Conservation (phyloP, 805 yeast species). For the Teunomyces gatunensis region DNA sequence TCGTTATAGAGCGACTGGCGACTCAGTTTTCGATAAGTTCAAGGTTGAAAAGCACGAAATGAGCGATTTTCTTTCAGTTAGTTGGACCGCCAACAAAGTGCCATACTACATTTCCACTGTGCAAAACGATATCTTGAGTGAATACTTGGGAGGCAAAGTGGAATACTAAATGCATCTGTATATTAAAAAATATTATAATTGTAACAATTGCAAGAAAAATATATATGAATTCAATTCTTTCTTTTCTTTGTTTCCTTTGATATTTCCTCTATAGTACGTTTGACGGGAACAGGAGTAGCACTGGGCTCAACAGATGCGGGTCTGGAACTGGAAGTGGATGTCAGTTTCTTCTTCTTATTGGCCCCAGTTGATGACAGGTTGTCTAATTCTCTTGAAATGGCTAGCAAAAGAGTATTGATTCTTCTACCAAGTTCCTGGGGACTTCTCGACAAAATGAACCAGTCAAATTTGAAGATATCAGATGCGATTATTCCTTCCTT, state of each 20-base stretch:
- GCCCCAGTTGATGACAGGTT: slow-evolving; percentile 52
- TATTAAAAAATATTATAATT: background rate
- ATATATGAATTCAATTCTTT: background rate
- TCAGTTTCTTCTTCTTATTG: slow-evolving; percentile 25
- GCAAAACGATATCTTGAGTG: slow-evolving; percentile 35
- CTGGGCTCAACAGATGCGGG: slow-evolving; percentile 37
- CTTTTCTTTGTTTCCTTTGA: slow-evolving; percentile 4
- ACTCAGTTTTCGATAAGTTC: slow-evolving; percentile 61
- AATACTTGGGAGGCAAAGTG: slow-evolving; percentile 21
- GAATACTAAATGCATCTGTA: background rate
- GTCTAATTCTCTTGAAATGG: slow-evolving; percentile 68
- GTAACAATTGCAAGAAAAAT: background rate
- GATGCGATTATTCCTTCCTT: slow-evolving; percentile 61
- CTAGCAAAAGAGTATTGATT: slow-evolving; percentile 61
- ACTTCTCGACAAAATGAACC: slow-evolving; percentile 70
- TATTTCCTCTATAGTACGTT: background rate
- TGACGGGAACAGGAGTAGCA: background rate
- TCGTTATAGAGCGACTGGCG: slow-evolving; percentile 61
- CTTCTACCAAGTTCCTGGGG: slow-evolving; percentile 72
- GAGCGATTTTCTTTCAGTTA: slow-evolving; percentile 70
- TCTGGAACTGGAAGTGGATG: slow-evolving; percentile 26
- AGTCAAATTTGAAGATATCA: slow-evolving; percentile 65
- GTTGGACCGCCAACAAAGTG: slow-evolving; percentile 88
- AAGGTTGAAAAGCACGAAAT: slow-evolving; percentile 56
- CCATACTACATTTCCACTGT: slow-evolving; percentile 77